Evolutionary conservation across 108 stramenopile genomes (phyloP), one percentile per base, ranked within the genome.

Genomic region (Fistulifera solaris): DNA sequence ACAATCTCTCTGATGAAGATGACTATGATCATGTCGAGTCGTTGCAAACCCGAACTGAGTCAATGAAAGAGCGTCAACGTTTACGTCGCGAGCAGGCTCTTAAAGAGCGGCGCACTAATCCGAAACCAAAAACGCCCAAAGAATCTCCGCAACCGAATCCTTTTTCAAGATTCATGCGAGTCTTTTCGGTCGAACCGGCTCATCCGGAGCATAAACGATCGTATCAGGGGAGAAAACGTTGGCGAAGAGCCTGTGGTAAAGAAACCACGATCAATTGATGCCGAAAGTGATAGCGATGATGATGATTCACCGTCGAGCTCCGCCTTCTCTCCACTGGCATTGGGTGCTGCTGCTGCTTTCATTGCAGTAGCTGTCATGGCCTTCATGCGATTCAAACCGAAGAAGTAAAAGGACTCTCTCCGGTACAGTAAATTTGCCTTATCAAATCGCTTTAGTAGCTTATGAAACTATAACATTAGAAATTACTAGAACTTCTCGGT

Each of bases 201-300:
- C 61, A 58, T 54, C 72, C 72, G n/a, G 58, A 59, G 49, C 72
- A 73, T 48, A 78, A 78, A 35, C 72, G 72, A 39, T 35, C 52
- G 5, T 62, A 55, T 21, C 55, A 65, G 43, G 16, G 40, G 44
- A 45, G 17, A 39, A 12, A 44, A 53, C 17, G 56, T 21, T 8
- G 17, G 38, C 19, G 45, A 42, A 12, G 55, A 65, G 56, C 59
- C 52, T 27, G 26, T 38, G 18, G 44, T 27, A 39, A 66, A 58
- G 28, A 24, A 47, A 23, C 18, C 38, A 12, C 46, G 48, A 28
- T 38, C 53, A 10, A 45, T 38, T 7, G 53, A 56, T 40, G 16
- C 28, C n/a, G 58, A 47, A 51, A 23, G n/a, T 4, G 50, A 45
- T 40, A 15, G 38, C 3, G 57, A 44, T 27, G 57, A 46, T 46